Conservation (phyloP, 805 yeast genomes). For the Dipodascus albidus region DNA sequence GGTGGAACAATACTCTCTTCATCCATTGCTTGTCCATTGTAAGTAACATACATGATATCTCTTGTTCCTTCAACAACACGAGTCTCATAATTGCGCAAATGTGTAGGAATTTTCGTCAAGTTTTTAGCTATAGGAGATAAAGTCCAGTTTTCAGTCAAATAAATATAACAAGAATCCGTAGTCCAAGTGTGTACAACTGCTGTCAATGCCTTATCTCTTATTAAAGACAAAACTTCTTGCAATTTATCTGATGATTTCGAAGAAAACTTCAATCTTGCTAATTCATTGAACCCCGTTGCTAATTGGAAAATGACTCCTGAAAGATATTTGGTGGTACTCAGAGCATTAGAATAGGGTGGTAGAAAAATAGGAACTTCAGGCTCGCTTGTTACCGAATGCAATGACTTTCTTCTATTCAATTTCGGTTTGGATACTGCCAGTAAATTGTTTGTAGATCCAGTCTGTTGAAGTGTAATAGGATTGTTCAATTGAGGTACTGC, state of each 20-base stretch:
- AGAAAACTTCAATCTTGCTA: conserved; percentile 34
- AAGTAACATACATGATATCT: conserved; percentile 12
- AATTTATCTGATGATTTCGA: conserved; percentile 29
- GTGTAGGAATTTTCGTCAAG: conserved; percentile 29
- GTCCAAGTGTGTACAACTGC: conserved; percentile 41
- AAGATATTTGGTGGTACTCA: conserved; percentile 44
- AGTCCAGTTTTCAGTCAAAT: conserved; percentile 31
- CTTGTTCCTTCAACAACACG: conserved; percentile 25
- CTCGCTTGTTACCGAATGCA: neutral
- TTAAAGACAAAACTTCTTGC: conserved; percentile 26
- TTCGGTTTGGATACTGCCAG: neutral
- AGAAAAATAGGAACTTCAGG: conserved; percentile 37
- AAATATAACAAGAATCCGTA: conserved; percentile 34
- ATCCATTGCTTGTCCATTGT: conserved; percentile 8
- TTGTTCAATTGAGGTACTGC: neutral
- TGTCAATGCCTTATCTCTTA: conserved; percentile 34
- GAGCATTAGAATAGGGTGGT: conserved; percentile 54
- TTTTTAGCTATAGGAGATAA: conserved; percentile 22
- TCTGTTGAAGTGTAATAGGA: neutral
- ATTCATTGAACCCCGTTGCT: conserved; percentile 30
- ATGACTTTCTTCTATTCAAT: neutral
- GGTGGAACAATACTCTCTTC: conserved; percentile 26
- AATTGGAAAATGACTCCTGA: conserved; percentile 36
- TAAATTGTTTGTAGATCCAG: neutral
- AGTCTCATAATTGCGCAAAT: conserved; percentile 30